Evolutionary conservation across 768 basidiomycete species (phyloP), one percentile per base, ranked within the genome.

Genomic region (Rhodotorula babjevae): DNA sequence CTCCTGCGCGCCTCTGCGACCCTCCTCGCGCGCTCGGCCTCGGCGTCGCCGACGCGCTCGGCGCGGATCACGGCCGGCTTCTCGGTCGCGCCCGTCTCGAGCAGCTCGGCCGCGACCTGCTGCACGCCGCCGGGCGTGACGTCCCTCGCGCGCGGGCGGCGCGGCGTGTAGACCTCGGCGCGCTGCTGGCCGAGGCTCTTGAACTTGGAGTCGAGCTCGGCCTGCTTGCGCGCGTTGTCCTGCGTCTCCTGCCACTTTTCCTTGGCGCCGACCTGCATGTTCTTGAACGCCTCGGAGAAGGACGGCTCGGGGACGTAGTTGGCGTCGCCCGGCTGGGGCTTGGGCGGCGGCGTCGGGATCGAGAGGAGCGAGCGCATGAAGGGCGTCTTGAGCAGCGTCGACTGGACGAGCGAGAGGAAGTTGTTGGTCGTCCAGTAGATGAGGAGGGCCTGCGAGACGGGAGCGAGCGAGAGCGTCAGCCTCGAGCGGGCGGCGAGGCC

Each of bases 391-490:
- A 89, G 78, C 31, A 84, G 47, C 10, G 82, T 70, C 2, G 86
- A 83, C 81, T 90, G 89, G 10, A 83, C 44, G 25, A 85, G 82
- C 25, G 87, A 85, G 50, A 86, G 76, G 59, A 78, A 74, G 78
- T 86, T 84, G 70, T 87, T 85, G 53, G 85, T 83, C 6, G 85
- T 79, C 81, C 88, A 83, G 81, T 88, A 87, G 67, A 89, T 76
- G 72, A 86, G 83, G 58, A 88, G 77, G 21, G 86, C 88, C 87
- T 89, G 63, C 44, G n/a, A n/a, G n/a, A 49, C 27, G 29, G 33
- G 46, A 3, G 23, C 19, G 7, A 31, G 36, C 19, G 33, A 55
- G 60, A 3, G 49, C 3, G 49, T 21, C 42, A 46, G 57, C 29
- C 59, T 27, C 64, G 29, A 10, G 57, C 21, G 53, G 3, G 40